Evolutionary conservation across 495 filamentous ascomycete genomes (phyloP).

Genomic region (Xanthoparmelia taractica): DNA sequence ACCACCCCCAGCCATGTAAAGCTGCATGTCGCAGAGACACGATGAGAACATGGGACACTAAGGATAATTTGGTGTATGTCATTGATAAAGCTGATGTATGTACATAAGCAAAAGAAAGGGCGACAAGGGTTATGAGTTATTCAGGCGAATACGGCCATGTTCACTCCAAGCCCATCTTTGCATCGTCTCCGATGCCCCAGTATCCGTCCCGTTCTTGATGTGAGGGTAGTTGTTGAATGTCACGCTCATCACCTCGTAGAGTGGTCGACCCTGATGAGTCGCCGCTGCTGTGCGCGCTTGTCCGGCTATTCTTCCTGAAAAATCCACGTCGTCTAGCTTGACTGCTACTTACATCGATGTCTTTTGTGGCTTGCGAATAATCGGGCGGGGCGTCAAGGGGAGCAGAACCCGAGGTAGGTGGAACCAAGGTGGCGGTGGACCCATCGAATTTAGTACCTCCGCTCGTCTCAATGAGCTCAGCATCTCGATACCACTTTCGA

Average conservation of each 20-base stretch:
- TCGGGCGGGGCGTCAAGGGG: slow-evolving; percentile 22
- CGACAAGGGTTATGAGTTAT: not conserved
- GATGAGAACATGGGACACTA: not conserved
- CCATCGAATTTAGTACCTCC: slow-evolving; percentile 35
- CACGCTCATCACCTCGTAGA: slow-evolving; percentile 43
- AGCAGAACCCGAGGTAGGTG: slow-evolving; percentile 24
- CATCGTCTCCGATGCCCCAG: slow-evolving; percentile 43
- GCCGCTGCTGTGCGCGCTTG: slow-evolving; percentile 29
- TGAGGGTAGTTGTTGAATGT: slow-evolving; percentile 30
- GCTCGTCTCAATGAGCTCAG: slow-evolving; percentile 78
- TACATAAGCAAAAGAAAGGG: not conserved
- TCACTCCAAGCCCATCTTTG: slow-evolving; percentile 49
- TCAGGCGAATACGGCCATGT: not conserved
- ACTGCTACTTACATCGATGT: slow-evolving; percentile 26
- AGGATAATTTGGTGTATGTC: not conserved
- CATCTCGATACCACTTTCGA: slow-evolving; percentile 92
- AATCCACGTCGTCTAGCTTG: slow-evolving; percentile 32
- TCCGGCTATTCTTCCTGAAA: slow-evolving; percentile 27
- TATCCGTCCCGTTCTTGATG: slow-evolving; percentile 40
- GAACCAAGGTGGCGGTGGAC: slow-evolving; percentile 33
- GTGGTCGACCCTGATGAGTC: slow-evolving; percentile 38
- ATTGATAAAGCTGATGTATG: not conserved
- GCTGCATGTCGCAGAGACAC: not conserved
- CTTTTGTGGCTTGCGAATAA: slow-evolving; percentile 31
- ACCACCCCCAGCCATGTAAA: not conserved